These are phyloP conservation scores for Fusarium tjaetaba DNA, from an alignment of 2,329 filamentous ascomycete species.

Conservation along the genomic window DNA sequence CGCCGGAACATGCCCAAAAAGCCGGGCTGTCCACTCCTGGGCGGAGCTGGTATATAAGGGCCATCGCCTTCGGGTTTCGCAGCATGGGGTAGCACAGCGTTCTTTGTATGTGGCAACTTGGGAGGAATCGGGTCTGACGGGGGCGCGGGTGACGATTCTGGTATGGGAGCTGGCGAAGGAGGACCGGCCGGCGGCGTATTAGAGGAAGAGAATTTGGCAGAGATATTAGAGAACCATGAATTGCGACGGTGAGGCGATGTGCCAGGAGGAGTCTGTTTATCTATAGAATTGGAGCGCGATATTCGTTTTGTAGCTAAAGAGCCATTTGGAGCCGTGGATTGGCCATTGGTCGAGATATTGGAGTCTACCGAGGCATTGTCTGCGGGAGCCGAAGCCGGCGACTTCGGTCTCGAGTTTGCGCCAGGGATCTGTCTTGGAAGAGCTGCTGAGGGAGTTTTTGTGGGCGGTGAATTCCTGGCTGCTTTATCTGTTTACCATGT, in stretches of 20 bases:
- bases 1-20: conserved; percentile 86
- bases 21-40: conserved; percentile 72
- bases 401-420: conserved; percentile 42
- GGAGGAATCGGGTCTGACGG: conserved; percentile 57
- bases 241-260: conserved; percentile 66
- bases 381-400: conserved; percentile 41
- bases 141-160: conserved; percentile 37
- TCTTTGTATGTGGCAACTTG: conserved; percentile 61
- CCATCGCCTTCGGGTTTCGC: conserved; percentile 66
- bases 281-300: conserved; percentile 50
- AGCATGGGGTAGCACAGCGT: conserved; percentile 68
- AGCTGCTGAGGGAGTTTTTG: conserved; percentile 40
- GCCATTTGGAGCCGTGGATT: conserved; percentile 41
- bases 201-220: conserved; percentile 85
- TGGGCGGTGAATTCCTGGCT: conserved; percentile 44
- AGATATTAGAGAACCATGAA: conserved; percentile 94
- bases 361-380: conserved; percentile 34
- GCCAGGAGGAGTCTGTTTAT: conserved; percentile 45
- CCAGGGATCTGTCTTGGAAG: conserved; percentile 49
- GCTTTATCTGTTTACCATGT: conserved; percentile 43
- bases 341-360: conserved; percentile 30
- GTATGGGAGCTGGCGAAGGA: conserved; percentile 45
- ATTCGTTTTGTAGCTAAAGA: conserved; percentile 39
- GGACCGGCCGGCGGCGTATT: conserved; percentile 47
- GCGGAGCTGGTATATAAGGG: conserved; percentile 79